Base-by-base conservation (phyloP, 805 yeast genomes). In the Myxozyma neotropica region DNA sequence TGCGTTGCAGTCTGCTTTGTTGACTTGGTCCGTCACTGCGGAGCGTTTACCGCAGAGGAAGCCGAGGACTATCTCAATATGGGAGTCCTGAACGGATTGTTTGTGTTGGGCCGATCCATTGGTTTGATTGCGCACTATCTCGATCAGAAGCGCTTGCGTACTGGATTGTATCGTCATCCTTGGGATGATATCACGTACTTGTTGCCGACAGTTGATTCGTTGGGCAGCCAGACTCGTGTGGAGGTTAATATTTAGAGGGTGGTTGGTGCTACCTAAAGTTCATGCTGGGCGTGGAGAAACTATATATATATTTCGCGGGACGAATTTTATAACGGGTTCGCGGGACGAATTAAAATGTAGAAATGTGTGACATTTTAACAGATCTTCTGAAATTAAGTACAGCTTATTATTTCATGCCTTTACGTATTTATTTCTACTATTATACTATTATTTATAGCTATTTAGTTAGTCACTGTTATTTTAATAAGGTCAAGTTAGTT, bases 101-200 rank as follows among this genome's bases (percentile, higher is more conserved):
- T 77, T 61, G 81, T 78, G 15, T 72, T 77, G 12, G 80, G 80
- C 56, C 74, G 80, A 55, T 76, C 80, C 36, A 77, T 77, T 54
- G 80, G 80, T 69, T 68, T 77, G 60, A 77, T 77, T 70, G 80
- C 78, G 53, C 80, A 77, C 67, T 78, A 77, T 59, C 72, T 77
- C 45, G 80, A 77, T 63, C 80, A 77, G 72, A 77, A 77, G 78
- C 71, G 80, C 50, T 72, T 77, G 67, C 74, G 76, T 70, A 77
- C 80, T 46, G 80, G 80, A 29, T 70, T 77, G 29, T 77, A 77
- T 73, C 71, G 80, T 53, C 80, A 77, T 65, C 80, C 81, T 15
- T 78, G 80, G 80, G 80, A 77, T 61, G 80, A 77, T 61, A 77
- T 77, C 66, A 77, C 80, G 57, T 77, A 77, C 46, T 31, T 61